phyloP scores from a whole-genome alignment of 805 yeast genomes.

The Candida schatavii region DNA sequence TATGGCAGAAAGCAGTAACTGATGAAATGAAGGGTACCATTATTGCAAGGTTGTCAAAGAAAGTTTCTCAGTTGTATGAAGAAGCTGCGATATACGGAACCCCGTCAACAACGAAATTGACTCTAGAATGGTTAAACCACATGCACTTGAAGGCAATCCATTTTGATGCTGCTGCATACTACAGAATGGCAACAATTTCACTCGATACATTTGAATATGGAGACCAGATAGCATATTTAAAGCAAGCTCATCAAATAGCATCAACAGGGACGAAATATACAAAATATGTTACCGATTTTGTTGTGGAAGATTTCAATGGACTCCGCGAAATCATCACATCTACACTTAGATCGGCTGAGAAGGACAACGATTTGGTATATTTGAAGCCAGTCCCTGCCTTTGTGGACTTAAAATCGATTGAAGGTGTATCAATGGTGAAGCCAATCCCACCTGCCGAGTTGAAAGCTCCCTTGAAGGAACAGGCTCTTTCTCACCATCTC shows the following conservation, averaged over 20 bases:
- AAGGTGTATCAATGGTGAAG: slow-evolving; percentile 57
- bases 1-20: slow-evolving; percentile 70
- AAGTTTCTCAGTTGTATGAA: slow-evolving; percentile 56
- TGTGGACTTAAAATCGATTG: slow-evolving; percentile 38
- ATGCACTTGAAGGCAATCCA: slow-evolving; percentile 58
- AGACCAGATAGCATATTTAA: slow-evolving; percentile 61
- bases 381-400: slow-evolving; percentile 58
- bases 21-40: slow-evolving; percentile 53
- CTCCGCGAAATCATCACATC: slow-evolving; percentile 45
- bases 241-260: slow-evolving; percentile 34
- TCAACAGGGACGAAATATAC: slow-evolving; percentile 24
- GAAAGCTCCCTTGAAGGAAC: background rate
- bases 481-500: slow-evolving; percentile 16
- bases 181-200: slow-evolving; percentile 53
- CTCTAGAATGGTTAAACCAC: slow-evolving; percentile 65
- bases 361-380: slow-evolving; percentile 81
- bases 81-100: slow-evolving; percentile 39
- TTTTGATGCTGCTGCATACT: slow-evolving; percentile 69
- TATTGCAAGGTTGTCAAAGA: slow-evolving; percentile 62
- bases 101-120: slow-evolving; percentile 44
- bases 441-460: slow-evolving; percentile 19
- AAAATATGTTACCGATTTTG: slow-evolving; percentile 40
- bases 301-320: slow-evolving; percentile 51
- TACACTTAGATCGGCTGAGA: slow-evolving; percentile 54
- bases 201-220: slow-evolving; percentile 59